Evolutionary conservation across 495 filamentous ascomycete species (phyloP), one percentile per base, ranked within the genome.

Genomic region (Penicillium diatomitis): DNA sequence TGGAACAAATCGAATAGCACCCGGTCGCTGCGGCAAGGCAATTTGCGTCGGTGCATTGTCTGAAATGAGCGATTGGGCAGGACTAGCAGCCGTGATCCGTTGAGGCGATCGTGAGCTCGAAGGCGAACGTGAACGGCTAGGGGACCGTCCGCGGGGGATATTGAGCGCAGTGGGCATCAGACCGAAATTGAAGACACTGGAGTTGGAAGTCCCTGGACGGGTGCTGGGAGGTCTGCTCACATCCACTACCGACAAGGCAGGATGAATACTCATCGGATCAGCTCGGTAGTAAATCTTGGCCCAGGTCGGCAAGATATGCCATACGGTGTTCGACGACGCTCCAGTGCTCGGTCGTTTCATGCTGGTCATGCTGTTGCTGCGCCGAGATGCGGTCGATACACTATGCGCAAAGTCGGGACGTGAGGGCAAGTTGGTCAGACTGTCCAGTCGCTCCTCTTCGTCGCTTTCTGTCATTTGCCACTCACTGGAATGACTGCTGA

Each of bases 251-350:
- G 68, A 63, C 30, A 72, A 46, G 0, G 64, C 55, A 10, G 68
- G 55, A 47, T 64, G 61, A 1, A 63, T 50, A 9, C 58, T 47
- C 32, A 67, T 54, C 8, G 63, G 55, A 47, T 72, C 63, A n/a
- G 54, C 51, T 7, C 54, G 62, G 54, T 79, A 79, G 56, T 79
- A 79, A 38, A 72, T 58, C 34, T 60, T 64, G 7, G 69, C 72
- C 72, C 72, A 75, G 28, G 64, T 66, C 3, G 72, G 72, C 3
- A 75, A 56, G 38, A 70, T 54, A 11, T 88, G 78, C 31, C 77
- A 70, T 47, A 79, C 73, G 34, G 85, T 71, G 54, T 66, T 76
- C 6, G 72, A 68, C 31, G 60, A 20, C 20, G 1, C 20, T 20
- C 20, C 65, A 5, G 73, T 75, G 28, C 69, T 67, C 7, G 69